A percentile compares a stretch with the other conserved stretches of the same genome.
Conservation (phyloP, 2,329 filamentous ascomycete genomes). For the Ceratocystis huliohia region DNA sequence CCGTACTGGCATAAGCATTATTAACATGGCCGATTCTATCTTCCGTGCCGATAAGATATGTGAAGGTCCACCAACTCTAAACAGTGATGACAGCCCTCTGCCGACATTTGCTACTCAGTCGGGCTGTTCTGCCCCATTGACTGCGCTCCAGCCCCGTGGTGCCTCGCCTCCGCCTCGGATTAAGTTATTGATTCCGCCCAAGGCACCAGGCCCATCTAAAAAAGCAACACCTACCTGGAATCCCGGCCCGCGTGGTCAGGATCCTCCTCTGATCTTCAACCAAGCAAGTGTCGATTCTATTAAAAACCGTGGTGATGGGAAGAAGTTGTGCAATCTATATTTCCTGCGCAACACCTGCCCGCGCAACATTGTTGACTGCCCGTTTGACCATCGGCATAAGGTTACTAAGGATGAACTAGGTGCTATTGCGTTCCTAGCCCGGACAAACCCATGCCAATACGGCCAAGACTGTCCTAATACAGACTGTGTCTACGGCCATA, state of each 20-base stretch:
- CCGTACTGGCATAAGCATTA: slow-evolving; percentile 35
- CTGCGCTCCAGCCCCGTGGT: background rate
- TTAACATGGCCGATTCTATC: slow-evolving; percentile 35
- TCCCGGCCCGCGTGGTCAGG: slow-evolving; percentile 11
- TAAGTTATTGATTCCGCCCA: slow-evolving; percentile 11
- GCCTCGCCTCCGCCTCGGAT: slow-evolving; percentile 12
- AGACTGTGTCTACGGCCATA: slow-evolving; percentile 51
- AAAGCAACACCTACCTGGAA: slow-evolving; percentile 9
- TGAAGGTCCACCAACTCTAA: slow-evolving; percentile 26
- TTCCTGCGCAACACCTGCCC: slow-evolving; percentile 45
- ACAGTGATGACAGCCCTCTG: background rate
- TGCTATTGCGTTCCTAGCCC: slow-evolving; percentile 43
- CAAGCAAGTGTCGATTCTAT: slow-evolving; percentile 37
- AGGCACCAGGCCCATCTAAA: background rate
- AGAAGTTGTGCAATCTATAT: slow-evolving; percentile 51
- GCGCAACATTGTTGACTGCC: slow-evolving; percentile 39
- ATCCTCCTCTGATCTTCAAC: slow-evolving; percentile 4
- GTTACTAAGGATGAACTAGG: slow-evolving; percentile 42
- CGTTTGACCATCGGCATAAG: slow-evolving; percentile 45
- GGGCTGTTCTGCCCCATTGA: background rate
- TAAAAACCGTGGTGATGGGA: slow-evolving; percentile 41
- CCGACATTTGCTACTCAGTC: background rate
- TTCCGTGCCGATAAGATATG: slow-evolving; percentile 43
- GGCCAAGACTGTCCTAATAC: slow-evolving; percentile 46
- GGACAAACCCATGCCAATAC: slow-evolving; percentile 44